Conservation (phyloP, 768 basidiomycete species). For the Boletus sp. region DNA sequence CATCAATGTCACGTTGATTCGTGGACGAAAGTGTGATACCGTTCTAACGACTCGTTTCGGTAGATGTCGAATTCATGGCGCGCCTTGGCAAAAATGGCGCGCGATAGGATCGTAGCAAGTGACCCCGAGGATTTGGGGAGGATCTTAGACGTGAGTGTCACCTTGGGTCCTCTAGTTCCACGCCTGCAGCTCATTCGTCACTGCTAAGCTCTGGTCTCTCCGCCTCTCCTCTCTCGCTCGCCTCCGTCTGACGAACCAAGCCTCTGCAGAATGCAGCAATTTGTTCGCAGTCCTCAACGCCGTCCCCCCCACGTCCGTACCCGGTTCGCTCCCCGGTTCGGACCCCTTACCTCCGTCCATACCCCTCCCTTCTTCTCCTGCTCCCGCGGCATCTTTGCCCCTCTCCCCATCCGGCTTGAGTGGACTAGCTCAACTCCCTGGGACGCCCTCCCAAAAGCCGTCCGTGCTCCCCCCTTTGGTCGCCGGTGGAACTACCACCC, state of each 20-base stretch:
- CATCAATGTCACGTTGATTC: background rate
- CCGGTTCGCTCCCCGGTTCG: conserved; percentile 49
- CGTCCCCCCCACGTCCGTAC: conserved; percentile 50
- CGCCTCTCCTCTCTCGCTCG: conserved; percentile 76
- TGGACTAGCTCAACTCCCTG: conserved; percentile 21
- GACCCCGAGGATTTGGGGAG: conserved; percentile 64
- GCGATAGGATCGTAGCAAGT: conserved; percentile 68
- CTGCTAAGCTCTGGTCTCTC: conserved; percentile 72
- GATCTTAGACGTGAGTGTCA: conserved; percentile 60
- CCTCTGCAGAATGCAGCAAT: conserved; percentile 79
- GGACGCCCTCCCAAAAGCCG: conserved; percentile 21
- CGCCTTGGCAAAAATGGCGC: conserved; percentile 77
- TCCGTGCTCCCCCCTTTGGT: conserved; percentile 3
- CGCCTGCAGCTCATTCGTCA: background rate
- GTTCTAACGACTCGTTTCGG: conserved; percentile 14
- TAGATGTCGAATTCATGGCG: conserved; percentile 91
- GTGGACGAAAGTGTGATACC: background rate
- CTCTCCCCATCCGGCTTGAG: conserved; percentile 25
- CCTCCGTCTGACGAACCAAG: conserved; percentile 81
- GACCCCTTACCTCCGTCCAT: conserved; percentile 2
- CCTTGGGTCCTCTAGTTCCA: background rate
- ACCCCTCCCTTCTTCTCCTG: conserved; percentile 36
- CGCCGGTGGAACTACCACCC: background rate
- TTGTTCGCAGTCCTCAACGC: conserved; percentile 67
- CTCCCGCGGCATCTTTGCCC: background rate